Conservation (phyloP, 2,329 filamentous ascomycete genomes). For the Cercospora sojina region DNA sequence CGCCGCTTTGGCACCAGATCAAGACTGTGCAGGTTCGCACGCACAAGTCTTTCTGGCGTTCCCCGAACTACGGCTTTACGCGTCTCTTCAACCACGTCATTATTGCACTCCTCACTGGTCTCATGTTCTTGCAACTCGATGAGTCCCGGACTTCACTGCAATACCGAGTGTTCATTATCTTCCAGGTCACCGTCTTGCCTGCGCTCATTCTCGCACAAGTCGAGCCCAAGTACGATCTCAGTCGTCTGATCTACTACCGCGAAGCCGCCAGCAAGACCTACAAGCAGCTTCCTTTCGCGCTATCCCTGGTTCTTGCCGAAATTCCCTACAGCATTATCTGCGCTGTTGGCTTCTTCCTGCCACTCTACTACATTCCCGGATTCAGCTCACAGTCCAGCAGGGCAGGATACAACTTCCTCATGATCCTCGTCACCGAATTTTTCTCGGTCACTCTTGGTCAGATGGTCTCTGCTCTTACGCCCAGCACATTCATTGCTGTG, state of each 20-base stretch:
- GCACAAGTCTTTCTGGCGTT: constrained; percentile 78
- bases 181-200: constrained; percentile 82
- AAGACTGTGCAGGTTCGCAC: constrained; percentile 70
- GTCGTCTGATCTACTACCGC: constrained; percentile 79
- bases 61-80: constrained; percentile 85
- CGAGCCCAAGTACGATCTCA: constrained; percentile 78
- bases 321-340: constrained; percentile 81
- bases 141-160: constrained; percentile 74
- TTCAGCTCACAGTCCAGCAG: constrained; percentile 62
- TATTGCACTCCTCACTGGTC: constrained; percentile 74
- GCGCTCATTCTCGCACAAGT: constrained; percentile 81
- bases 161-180: constrained; percentile 84
- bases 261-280: constrained; percentile 87
- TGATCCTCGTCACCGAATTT: constrained; percentile 77
- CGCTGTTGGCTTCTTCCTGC: constrained; percentile 76
- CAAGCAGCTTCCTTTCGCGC: constrained; percentile 72
- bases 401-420: constrained; percentile 84
- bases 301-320: constrained; percentile 77
- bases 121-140: constrained; percentile 76
- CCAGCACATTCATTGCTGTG: constrained; percentile 73
- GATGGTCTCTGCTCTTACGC: constrained; percentile 72
- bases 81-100: constrained; percentile 80
- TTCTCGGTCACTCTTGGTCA: constrained; percentile 82
- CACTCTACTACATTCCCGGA: constrained; percentile 80
- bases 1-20: constrained; percentile 75